A percentile compares a stretch with the other conserved stretches of the same genome.
These are phyloP conservation scores for Macrophomina tecta DNA, from an alignment of 2,329 filamentous ascomycete genomes.

Conservation along the genomic window DNA sequence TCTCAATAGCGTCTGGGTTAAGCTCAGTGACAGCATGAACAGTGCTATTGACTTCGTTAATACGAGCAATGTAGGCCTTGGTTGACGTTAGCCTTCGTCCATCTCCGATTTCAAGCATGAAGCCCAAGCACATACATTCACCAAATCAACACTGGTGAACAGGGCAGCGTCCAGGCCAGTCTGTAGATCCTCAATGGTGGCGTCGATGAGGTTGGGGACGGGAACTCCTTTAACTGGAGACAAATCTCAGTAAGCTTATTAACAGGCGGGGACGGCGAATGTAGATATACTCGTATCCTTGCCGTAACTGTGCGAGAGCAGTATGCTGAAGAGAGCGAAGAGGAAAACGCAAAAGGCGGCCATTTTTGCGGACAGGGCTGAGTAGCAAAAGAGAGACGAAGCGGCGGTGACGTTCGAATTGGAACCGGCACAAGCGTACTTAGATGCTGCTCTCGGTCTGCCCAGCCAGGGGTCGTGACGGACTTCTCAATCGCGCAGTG, in stretches of 20 bases:
- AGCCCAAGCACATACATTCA: conserved; percentile 42
- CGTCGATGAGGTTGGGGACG: conserved; percentile 55
- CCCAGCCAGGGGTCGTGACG: not conserved
- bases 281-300: not conserved
- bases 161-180: conserved; percentile 55
- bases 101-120: not conserved
- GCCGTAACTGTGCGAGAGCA: conserved; percentile 8
- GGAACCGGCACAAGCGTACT: not conserved
- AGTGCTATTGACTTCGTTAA: conserved; percentile 59
- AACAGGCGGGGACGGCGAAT: not conserved
- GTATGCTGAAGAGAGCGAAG: conserved; percentile 4
- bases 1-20: conserved; percentile 60
- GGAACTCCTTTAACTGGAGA: conserved; percentile 27
- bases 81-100: conserved; percentile 31
- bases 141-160: conserved; percentile 65
- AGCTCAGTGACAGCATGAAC: conserved; percentile 61
- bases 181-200: conserved; percentile 58
- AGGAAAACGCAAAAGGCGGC: not conserved
- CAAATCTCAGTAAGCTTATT: not conserved
- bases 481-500: not conserved
- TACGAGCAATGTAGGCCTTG: conserved; percentile 59
- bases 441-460: not conserved
- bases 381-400: not conserved
- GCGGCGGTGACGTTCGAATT: not conserved
- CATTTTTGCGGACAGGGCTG: not conserved